Percentiles rank a stretch among this genome's conserved stretches.
Conservation (phyloP, 371 early-diverging fungal genomes). For the Mucor circinelloides region DNA sequence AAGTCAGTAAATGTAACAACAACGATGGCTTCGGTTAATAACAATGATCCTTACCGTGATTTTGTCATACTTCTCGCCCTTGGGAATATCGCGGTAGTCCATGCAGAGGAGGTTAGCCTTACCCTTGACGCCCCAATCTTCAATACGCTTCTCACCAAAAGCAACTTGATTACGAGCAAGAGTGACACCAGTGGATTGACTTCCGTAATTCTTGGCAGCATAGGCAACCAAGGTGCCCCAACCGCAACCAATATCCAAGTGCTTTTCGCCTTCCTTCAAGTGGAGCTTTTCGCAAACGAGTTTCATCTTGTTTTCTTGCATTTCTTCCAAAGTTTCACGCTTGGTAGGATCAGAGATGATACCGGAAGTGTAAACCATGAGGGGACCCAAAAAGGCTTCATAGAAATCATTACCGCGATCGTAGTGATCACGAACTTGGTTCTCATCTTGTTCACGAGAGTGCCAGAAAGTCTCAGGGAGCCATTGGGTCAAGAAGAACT, state of each 20-base stretch:
- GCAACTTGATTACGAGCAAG: constrained; percentile 90
- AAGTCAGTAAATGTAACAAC: constrained; percentile 2
- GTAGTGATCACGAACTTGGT: constrained; percentile 96
- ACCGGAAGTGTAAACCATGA: constrained; percentile 96
- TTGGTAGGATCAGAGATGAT: constrained; percentile 76
- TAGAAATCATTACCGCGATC: constrained; percentile 98
- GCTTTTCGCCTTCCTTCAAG: constrained; percentile 86
- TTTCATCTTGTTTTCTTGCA: constrained; percentile 95
- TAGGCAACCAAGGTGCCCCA: constrained; percentile 94
- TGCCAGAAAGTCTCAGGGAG: constrained; percentile 95
- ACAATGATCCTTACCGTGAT: constrained; percentile 64
- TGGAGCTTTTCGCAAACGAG: constrained; percentile 87
- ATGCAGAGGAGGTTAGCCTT: constrained; percentile 84
- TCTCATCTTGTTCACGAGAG: constrained; percentile 93
- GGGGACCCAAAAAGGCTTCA: constrained; percentile 89
- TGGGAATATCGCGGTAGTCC: constrained; percentile 97
- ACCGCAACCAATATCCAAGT: constrained; percentile 98
- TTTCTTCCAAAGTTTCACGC: constrained; percentile 87
- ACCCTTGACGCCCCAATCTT: constrained; percentile 78
- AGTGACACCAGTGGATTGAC: constrained; percentile 92
- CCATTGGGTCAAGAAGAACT: constrained; percentile 94
- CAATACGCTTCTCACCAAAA: constrained; percentile 85
- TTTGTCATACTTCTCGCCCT: constrained; percentile 84
- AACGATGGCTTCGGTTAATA: background rate
- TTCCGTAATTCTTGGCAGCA: constrained; percentile 88